Conservation (phyloP, 2,329 filamentous ascomycete species). For the Cercospora sp. region DNA sequence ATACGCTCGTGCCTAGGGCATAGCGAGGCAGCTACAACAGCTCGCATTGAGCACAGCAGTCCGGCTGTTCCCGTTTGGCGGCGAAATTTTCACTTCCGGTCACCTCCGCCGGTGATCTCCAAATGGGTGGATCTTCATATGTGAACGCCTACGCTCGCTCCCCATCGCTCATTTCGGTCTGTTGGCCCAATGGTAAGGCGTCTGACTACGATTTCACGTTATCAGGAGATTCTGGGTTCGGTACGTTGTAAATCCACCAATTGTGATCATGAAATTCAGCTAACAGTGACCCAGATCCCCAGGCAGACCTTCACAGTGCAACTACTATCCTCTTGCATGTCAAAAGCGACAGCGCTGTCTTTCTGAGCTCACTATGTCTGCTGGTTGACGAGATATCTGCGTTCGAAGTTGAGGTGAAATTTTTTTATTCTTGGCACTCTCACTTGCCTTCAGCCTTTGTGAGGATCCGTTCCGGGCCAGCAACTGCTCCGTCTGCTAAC, state of each 20-base stretch:
- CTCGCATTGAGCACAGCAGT: neutral
- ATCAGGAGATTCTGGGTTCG: constrained; percentile 11
- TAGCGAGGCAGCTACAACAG: too few species aligned
- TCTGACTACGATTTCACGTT: neutral
- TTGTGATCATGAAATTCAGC: too few species aligned
- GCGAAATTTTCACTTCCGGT: neutral
- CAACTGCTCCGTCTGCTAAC: neutral
- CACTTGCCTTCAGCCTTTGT: too few species aligned
- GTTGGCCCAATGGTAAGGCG: constrained; percentile 10
- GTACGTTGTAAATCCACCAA: neutral
- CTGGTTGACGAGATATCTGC: neutral
- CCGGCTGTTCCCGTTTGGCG: neutral
- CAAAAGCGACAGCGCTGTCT: neutral
- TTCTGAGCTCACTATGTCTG: neutral
- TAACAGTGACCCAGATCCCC: neutral
- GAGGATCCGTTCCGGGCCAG: too few species aligned
- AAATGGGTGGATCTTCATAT: too few species aligned
- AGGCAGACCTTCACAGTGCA: neutral
- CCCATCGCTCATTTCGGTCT: neutral
- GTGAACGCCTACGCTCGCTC: too few species aligned
- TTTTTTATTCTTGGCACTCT: neutral
- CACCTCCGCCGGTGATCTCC: neutral
- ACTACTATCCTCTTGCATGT: neutral
- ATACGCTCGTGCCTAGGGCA: neutral
- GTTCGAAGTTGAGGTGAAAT: neutral